Percentiles rank a stretch among this genome's conserved stretches.
Evolutionary conservation across 2,329 filamentous ascomycete species (phyloP).

Genomic region (Colletotrichum kahawae): DNA sequence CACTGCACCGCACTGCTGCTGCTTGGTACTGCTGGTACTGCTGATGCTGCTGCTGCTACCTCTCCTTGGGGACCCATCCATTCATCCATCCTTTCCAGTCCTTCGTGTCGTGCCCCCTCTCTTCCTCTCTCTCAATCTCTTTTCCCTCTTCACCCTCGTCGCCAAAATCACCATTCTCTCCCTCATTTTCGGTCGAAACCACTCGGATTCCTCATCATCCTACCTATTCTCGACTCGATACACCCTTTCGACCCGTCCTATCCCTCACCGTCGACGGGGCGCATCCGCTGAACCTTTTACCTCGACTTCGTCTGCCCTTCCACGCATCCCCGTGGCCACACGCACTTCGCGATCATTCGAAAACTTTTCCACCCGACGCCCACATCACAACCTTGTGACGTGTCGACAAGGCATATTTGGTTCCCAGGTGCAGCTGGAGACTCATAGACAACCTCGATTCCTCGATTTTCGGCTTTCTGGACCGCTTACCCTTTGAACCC

Average conservation of each 20-base stretch:
- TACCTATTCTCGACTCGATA: constrained; percentile 18
- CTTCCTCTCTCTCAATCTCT: constrained; percentile 24
- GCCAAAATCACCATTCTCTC: constrained; percentile 12
- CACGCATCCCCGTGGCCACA: constrained; percentile 23
- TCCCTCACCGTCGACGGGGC: constrained; percentile 34
- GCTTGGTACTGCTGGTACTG: background rate
- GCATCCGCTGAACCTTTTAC: constrained; percentile 28
- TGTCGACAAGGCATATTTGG: background rate
- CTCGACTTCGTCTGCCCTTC: constrained; percentile 25
- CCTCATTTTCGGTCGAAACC: constrained; percentile 16
- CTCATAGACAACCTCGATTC: background rate
- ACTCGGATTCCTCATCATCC: constrained; percentile 9
- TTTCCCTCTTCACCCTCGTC: constrained; percentile 15
- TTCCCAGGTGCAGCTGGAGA: background rate
- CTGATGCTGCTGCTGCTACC: background rate
- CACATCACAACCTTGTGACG: background rate
- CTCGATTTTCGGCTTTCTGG: background rate
- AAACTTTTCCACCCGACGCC: constrained; percentile 17
- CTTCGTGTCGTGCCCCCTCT: constrained; percentile 24
- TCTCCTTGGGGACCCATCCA: constrained; percentile 20
- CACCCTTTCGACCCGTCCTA: constrained; percentile 24
- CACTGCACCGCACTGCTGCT: constrained; percentile 6
- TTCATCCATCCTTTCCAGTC: constrained; percentile 14
- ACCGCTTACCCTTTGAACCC: background rate
- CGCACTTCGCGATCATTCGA: constrained; percentile 23